Percentiles rank a stretch among this genome's conserved stretches.
Evolutionary conservation across 345 rosid genomes (phyloP).

Genomic region (Rhodomyrtus tomentosa): DNA sequence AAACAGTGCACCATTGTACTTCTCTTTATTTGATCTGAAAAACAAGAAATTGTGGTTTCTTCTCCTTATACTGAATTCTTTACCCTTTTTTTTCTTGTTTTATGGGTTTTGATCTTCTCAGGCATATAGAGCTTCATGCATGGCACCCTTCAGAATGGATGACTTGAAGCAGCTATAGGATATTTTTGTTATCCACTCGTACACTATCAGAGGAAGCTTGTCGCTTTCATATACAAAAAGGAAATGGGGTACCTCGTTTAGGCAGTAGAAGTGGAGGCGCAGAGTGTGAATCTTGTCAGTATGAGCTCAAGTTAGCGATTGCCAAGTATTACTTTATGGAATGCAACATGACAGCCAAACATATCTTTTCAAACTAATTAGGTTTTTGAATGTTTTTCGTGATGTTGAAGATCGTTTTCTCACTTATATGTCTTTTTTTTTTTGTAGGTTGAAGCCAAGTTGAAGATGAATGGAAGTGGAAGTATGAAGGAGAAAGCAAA

Average conservation of each 20-base stretch:
- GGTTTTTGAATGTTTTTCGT: neutral
- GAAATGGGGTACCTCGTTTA: neutral
- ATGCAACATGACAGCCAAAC: neutral
- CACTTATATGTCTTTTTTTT: neutral
- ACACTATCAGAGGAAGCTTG: neutral
- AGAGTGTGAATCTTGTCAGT: neutral
- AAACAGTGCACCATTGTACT: neutral
- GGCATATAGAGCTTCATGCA: neutral
- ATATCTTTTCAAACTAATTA: neutral
- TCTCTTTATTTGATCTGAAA: neutral
- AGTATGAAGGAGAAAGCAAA: neutral
- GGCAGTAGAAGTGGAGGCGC: neutral
- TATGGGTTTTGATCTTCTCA: neutral
- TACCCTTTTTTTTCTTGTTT: neutral
- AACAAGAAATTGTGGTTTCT: neutral
- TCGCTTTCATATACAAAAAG: neutral
- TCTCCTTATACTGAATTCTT: neutral
- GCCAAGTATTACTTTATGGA: neutral
- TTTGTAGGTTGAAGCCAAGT: neutral
- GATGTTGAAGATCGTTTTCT: neutral
- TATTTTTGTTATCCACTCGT: neutral
- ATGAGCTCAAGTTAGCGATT: neutral
- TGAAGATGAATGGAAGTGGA: neutral
- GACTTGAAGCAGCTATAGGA: neutral
- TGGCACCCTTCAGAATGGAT: neutral